A percentile compares a stretch with the other conserved stretches of the same genome.
Conservation (phyloP, 306 rosid species). For the Corylus avellana region DNA sequence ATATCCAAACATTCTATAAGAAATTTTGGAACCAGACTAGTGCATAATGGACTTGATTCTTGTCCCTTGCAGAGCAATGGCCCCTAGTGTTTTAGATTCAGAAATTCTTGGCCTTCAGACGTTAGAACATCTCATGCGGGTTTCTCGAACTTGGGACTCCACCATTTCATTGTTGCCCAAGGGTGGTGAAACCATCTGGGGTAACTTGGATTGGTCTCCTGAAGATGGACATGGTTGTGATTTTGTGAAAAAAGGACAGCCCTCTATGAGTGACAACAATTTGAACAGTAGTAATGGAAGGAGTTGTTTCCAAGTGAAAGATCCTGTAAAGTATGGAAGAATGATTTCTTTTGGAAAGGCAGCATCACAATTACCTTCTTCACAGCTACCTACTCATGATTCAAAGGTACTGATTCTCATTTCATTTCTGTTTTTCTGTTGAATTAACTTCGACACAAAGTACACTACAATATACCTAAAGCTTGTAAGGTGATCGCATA, state of each 20-base stretch:
- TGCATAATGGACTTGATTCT: slow-evolving; percentile 14
- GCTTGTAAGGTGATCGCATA: background rate
- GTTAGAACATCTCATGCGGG: slow-evolving; percentile 55
- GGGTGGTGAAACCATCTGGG: slow-evolving; percentile 86
- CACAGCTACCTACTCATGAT: slow-evolving; percentile 45
- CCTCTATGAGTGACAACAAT: slow-evolving; percentile 25
- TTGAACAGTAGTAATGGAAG: slow-evolving; percentile 28
- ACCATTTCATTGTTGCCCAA: slow-evolving; percentile 72
- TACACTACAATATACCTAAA: background rate
- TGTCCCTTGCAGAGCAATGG: slow-evolving; percentile 57
- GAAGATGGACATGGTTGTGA: slow-evolving; percentile 49
- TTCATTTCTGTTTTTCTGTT: slow-evolving; percentile 1
- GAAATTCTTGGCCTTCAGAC: slow-evolving; percentile 60
- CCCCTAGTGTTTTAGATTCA: slow-evolving; percentile 62
- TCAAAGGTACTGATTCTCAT: slow-evolving; percentile 41
- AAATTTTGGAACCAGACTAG: background rate
- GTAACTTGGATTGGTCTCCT: slow-evolving; percentile 60
- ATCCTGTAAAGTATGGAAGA: slow-evolving; percentile 54
- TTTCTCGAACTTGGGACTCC: slow-evolving; percentile 81
- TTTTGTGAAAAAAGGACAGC: slow-evolving; percentile 35
- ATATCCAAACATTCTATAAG: background rate
- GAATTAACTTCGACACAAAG: background rate
- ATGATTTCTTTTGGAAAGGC: slow-evolving; percentile 59
- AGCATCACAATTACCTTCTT: slow-evolving; percentile 52
- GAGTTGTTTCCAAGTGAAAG: slow-evolving; percentile 31